Percentiles rank a stretch among this genome's conserved stretches.
Evolutionary conservation across 306 rosid genomes (phyloP).

Genomic region (Cucurbita ficifolia): DNA sequence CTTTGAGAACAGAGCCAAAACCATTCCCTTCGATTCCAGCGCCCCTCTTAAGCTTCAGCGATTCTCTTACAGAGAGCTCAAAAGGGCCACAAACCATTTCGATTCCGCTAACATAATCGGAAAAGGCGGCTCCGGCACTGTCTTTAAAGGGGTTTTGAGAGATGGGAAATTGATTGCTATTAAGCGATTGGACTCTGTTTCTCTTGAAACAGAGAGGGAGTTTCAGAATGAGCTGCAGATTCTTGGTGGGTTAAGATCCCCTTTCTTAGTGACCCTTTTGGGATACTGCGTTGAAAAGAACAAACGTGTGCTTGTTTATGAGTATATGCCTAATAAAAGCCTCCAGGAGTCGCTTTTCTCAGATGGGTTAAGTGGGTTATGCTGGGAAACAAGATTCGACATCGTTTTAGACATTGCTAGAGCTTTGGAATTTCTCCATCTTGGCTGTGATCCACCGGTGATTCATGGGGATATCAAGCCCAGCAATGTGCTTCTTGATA

Average conservation of each 20-base stretch:
- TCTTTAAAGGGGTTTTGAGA: conserved; percentile 57
- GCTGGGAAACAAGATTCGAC: conserved; percentile 77
- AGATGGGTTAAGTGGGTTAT: conserved; percentile 40
- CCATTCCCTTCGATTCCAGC: conserved; percentile 68
- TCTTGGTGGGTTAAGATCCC: conserved; percentile 83
- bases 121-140: conserved; percentile 94
- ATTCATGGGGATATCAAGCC: conserved; percentile 93
- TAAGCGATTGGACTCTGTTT: conserved; percentile 51
- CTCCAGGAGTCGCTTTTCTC: conserved; percentile 82
- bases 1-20: conserved; percentile 47
- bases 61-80: conserved; percentile 68
- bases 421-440: conserved; percentile 79
- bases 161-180: conserved; percentile 68
- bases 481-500: conserved; percentile 75
- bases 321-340: conserved; percentile 77
- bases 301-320: conserved; percentile 61
- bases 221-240: conserved; percentile 88
- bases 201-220: conserved; percentile 70
- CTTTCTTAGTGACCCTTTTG: conserved; percentile 67
- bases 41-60: conserved; percentile 77
- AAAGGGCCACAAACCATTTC: conserved; percentile 53
- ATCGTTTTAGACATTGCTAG: conserved; percentile 59
- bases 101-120: conserved; percentile 61
- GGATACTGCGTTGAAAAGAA: conserved; percentile 77
- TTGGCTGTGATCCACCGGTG: conserved; percentile 89